These are phyloP conservation scores for Podochytrium sp. DNA, from an alignment of 192 early-diverging fungal species.

Conservation along the genomic window DNA sequence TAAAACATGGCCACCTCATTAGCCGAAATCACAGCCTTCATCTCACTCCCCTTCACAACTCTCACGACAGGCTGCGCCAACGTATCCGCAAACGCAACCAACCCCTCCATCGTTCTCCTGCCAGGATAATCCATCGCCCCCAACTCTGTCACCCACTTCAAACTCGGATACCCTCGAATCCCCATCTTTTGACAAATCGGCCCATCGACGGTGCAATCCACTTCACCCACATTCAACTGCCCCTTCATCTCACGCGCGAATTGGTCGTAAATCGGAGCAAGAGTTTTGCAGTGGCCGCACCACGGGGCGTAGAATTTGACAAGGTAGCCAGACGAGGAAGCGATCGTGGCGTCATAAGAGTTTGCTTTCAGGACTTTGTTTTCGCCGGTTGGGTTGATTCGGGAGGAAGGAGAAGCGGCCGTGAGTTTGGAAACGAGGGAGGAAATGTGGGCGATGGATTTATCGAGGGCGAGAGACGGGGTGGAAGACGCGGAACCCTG, in stretches of 20 bases:
- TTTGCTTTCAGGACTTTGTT: background rate
- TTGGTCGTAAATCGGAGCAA: slow-evolving; percentile 70
- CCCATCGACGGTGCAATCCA: slow-evolving; percentile 70
- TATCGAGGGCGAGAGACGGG: background rate
- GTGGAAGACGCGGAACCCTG: background rate
- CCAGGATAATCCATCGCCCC: slow-evolving; percentile 44
- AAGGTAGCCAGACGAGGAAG: background rate
- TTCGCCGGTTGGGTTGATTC: slow-evolving; percentile 5
- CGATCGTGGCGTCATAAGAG: background rate
- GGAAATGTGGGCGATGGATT: background rate
- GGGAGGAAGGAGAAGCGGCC: background rate
- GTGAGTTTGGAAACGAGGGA: slow-evolving; percentile 4
- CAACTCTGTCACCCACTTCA: slow-evolving; percentile 57
- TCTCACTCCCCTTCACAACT: slow-evolving; percentile 5
- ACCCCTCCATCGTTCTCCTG: slow-evolving; percentile 50
- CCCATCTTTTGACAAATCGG: slow-evolving; percentile 44
- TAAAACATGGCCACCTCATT: slow-evolving; percentile 36
- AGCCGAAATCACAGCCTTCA: background rate
- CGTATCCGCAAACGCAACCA: slow-evolving; percentile 47
- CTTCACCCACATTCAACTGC: slow-evolving; percentile 71
- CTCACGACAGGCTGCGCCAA: slow-evolving; percentile 7
- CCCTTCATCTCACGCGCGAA: slow-evolving; percentile 59
- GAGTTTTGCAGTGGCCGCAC: slow-evolving; percentile 36
- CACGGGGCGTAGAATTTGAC: slow-evolving; percentile 20
- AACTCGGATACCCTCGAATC: slow-evolving; percentile 81